Base-by-base conservation (phyloP, 441 rosid genomes). In the Populus hybrid region DNA sequence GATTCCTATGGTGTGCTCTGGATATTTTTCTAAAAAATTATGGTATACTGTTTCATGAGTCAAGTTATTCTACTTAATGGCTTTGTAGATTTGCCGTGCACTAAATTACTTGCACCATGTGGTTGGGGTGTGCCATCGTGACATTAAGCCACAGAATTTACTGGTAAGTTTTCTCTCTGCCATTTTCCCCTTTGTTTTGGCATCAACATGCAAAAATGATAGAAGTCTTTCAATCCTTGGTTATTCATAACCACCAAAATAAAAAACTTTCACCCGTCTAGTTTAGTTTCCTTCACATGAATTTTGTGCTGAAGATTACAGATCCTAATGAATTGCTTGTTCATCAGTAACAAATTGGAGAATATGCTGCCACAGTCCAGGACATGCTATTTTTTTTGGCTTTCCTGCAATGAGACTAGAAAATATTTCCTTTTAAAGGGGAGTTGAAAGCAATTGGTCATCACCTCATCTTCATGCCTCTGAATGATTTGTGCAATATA, bases 1-100 rank as follows among this genome's bases (percentile, higher is more conserved):
- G 68, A 71, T 77, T 71, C 35, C 56, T 72, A 8, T 24, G 67
- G 29, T 77, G 66, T 3, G 12, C 35, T 12, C 4, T 63, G 9
- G 59, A 31, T 59, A 26, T 20, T 29, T 61, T 18, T 21, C 64
- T 64, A 64, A 42, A 74, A 50, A 33, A 45, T 24, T 66, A 64
- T 56, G 68, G 63, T 11, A 24, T n/a, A 50, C 2, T 20, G 21
- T 35, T 5, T 53, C 73, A 56, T 31, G 8, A 70, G 18, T 75
- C 72, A 21, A 77, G 29, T 53, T 53, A 64, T 72, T 28, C 14
- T 78, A 78, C 26, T 80, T 76, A 74, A 64, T 31, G 11, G 64
- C 73, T 81, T 33, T 84, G 76, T 75, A 94, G 98, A 94, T 94
- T 83, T 94, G 88, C 29, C 91, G 98, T 9, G 98, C 92, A 7